Evolutionary conservation across 2,329 filamentous ascomycete species (phyloP), one percentile per base, ranked within the genome.

Genomic region (Triangularia setosa): DNA sequence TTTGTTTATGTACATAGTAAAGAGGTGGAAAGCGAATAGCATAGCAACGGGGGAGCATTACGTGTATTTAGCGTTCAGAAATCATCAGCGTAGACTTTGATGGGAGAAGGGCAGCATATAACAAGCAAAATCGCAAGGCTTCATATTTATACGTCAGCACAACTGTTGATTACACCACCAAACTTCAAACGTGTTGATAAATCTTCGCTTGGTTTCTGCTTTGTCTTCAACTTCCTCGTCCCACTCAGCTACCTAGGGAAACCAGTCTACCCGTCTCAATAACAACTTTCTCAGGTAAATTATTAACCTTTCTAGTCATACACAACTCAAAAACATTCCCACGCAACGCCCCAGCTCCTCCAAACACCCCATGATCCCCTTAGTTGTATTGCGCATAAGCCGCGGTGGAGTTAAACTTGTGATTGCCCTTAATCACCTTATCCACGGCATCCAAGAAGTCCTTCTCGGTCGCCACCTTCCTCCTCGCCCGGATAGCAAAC

Each of bases 311-410:
- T 23, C 63, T 68, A 67, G 61, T 67, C 63, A 53, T 69, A 69
- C 67, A 69, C 53, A 62, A 69, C 64, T 59, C 65, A 62, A 60
- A 61, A 35, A 62, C 62, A 57, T 24, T n/a, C 12, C 60, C 61
- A 3, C n/a, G 2, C n/a, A 52, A 48, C 48, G 55, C 62, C 57
- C 4, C 35, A 28, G 24, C 58, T 55, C 27, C 64, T 30, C 14
- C 6, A 12, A 33, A 33, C 11, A 33, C 14, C n/a, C 28, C 54
- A 24, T 7, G 2, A 30, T 44, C 11, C 14, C 48, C 64, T 70
- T 96, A 98, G 80, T 99, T 99, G 85, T 99, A 99, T 81, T 98
- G 95, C 86, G 95, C 95, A 82, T 99, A 99, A 68, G 91, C 93
- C 58, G 95, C 94, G 65, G 95, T 99, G 64, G 91, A 96, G 87